Evolutionary conservation across 352 stramenopile species (phyloP), one percentile per base, ranked within the genome.

Genomic region (Elongisporangium senticosum): DNA sequence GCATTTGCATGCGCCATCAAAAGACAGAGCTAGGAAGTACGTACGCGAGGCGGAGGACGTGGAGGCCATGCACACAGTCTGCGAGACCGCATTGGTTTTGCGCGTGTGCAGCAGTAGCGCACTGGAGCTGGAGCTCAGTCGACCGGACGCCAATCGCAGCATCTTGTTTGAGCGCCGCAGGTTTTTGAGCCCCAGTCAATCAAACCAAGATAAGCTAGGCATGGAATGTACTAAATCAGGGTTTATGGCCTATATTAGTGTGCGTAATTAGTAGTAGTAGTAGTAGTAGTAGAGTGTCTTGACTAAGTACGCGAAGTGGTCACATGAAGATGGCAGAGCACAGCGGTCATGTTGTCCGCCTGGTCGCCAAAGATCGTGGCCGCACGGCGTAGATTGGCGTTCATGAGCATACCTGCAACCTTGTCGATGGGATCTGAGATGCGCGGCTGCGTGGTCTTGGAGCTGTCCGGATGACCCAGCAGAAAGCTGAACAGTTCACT

Each of bases 281-380:
- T 26, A 15, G 33, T 43, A 43, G 33, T 43, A 43, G 28, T 8
- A 39, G 1, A 6, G 28, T 13, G 10, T 14, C 33, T 43, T 43
- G 33, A 43, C 33, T 43, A 43, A 43, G 33, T 43, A 43, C 33
- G 33, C 8, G 33, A 17, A 43, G 49, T 56, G 37, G 19, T 56
- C 26, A 72, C 55, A 22, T 65, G 62, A 52, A 89, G 65, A 21
- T 62, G 65, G 61, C 80, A 90, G 21, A 95, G 56, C 33, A 95
- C 72, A 5, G 72, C 87, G 3, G 88, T 96, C 84, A 95, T 96
- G 67, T 96, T 96, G 73, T 96, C 87, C 4, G 86, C 83, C 51
- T 93, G 71, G 56, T 80, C 79, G n/a, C 83, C 86, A 52, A 96
- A 96, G 56, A 90, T 76, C 26, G 56, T 62, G 11, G 69, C 67